Base-by-base conservation (phyloP, 73 alveolate genomes). In the Tetrahymena elliotti region DNA sequence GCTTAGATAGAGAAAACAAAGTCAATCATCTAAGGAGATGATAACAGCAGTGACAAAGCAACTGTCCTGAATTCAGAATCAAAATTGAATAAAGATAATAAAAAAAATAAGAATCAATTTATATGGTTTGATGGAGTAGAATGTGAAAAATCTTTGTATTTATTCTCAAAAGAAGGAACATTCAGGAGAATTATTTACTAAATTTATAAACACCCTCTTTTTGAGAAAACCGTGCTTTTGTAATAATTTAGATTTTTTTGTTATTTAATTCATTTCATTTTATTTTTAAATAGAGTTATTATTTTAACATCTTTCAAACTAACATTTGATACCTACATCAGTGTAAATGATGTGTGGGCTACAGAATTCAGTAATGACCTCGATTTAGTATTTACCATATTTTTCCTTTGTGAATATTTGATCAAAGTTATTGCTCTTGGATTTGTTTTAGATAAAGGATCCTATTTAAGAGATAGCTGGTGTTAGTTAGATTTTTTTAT, bases 391-490 rank as follows among this genome's bases (percentile, higher is more conserved):
- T 98, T 99, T 95, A 98, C 99, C 54, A 47, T 96, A 4, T 53
- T 98, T 82, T 99, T 99, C 94, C 83, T 98, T 36, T 92, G 97
- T 12, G 99, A 99, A 96, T 96, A 97, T 38, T 84, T 96, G 52
- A 84, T 97, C 35, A 98, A 99, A 96, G 39, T 97, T 10, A 97
- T 99, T 82, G 98, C 99, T 84, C 94, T 93, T 52, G 99, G 99
- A 27, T 97, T 99, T 84, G 97, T 98, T 16, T 83, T 97, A 92
- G 99, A 97, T 83, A 97, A 97, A 15, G 92, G 95, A 13, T 93
- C 99, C 33, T 99, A 99, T 95, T 95, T 99, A 38, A 94, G 98
- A 94, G 99, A 99, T 94, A 97, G 98, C 88, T 99, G 99, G 99
- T 97, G 97, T 97, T 92, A 96, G 88, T 94, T 99, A 52, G 99